phyloP scores from a whole-genome alignment of 192 early-diverging fungal genomes.

The Coemansia javaensis region DNA sequence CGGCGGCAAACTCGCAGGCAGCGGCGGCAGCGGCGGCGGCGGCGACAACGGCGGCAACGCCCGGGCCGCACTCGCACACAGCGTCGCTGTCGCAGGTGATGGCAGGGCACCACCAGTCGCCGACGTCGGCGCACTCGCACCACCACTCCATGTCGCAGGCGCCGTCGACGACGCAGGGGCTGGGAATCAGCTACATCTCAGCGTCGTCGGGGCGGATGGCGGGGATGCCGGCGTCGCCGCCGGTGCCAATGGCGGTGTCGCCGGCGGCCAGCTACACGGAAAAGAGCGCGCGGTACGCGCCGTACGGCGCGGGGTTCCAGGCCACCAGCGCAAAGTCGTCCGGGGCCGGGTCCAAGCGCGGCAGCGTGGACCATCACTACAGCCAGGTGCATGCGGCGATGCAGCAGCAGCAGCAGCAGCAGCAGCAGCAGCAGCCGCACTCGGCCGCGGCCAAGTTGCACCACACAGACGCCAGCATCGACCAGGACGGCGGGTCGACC shows the following conservation, averaged over 20 bases:
- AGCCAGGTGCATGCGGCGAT: slow-evolving; percentile 15
- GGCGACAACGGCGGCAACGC: slow-evolving; percentile 10
- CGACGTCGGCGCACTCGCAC: slow-evolving; percentile 15
- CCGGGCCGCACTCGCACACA: slow-evolving; percentile 44
- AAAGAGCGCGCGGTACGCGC: slow-evolving; percentile 33
- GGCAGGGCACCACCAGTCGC: slow-evolving; percentile 22
- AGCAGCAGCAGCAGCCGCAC: slow-evolving; percentile 11
- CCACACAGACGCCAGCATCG: too few relatives aligned
- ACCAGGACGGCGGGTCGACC: slow-evolving; percentile 12
- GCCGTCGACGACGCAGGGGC: slow-evolving; percentile 4
- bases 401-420: slow-evolving; percentile 5
- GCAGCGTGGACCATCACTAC: slow-evolving; percentile 47
- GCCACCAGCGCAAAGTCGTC: slow-evolving; percentile 5
- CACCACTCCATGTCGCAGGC: slow-evolving; percentile 30
- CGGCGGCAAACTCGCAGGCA: neutral
- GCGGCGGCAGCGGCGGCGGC: slow-evolving; percentile 3
- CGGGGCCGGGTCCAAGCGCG: slow-evolving; percentile 34
- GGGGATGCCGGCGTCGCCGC: slow-evolving; percentile 37
- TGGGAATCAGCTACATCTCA: slow-evolving; percentile 36
- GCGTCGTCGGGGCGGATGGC: slow-evolving; percentile 22
- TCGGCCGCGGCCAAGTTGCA: too few relatives aligned
- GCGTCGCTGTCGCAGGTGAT: slow-evolving; percentile 48
- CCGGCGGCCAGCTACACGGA: slow-evolving; percentile 28
- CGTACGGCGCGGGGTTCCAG: slow-evolving; percentile 28
- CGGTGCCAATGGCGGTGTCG: slow-evolving; percentile 32